A percentile compares a stretch with the other conserved stretches of the same genome.
Conservation (phyloP, 1,284 basidiomycete species). For the Ustilago cynodontis region DNA sequence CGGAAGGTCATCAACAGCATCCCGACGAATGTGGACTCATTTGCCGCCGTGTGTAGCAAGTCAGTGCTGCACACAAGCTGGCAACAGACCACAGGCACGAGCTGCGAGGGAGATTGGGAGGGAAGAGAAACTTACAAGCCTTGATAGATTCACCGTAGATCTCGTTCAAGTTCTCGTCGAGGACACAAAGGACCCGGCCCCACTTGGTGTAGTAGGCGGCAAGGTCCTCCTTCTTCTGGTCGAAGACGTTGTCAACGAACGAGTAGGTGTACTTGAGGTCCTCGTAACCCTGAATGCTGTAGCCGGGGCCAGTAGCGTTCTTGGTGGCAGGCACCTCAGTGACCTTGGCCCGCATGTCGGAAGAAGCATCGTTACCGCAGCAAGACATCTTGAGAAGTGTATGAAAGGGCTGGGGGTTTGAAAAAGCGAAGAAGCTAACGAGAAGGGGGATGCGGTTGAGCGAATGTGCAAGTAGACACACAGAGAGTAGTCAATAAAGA, state of each 20-base stretch:
- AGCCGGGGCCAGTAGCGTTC: constrained; percentile 61
- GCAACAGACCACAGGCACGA: neutral
- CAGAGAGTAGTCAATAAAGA: constrained; percentile 16
- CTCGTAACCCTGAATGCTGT: constrained; percentile 59
- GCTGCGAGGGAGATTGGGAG: neutral
- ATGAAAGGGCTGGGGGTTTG: neutral
- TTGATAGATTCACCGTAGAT: constrained; percentile 67
- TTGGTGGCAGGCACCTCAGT: constrained; percentile 62
- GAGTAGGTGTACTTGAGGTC: constrained; percentile 69
- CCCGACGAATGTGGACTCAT: neutral
- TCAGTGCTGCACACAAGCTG: neutral
- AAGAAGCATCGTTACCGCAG: constrained; percentile 56
- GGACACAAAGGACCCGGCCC: constrained; percentile 71
- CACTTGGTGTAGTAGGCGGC: constrained; percentile 72
- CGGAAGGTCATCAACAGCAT: neutral
- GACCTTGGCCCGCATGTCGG: constrained; percentile 71
- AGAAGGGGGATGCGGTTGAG: constrained; percentile 27
- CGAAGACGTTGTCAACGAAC: constrained; percentile 72
- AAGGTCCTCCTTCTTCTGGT: constrained; percentile 70
- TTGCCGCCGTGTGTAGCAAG: neutral
- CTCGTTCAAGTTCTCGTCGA: constrained; percentile 70
- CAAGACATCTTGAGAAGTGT: constrained; percentile 43
- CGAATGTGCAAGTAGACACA: constrained; percentile 30
- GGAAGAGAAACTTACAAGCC: constrained; percentile 45
- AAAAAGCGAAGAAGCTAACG: neutral